Percentiles rank a stretch among this genome's conserved stretches.
phyloP scores from a whole-genome alignment of 768 basidiomycete species.

The Termitomyces sp. region DNA sequence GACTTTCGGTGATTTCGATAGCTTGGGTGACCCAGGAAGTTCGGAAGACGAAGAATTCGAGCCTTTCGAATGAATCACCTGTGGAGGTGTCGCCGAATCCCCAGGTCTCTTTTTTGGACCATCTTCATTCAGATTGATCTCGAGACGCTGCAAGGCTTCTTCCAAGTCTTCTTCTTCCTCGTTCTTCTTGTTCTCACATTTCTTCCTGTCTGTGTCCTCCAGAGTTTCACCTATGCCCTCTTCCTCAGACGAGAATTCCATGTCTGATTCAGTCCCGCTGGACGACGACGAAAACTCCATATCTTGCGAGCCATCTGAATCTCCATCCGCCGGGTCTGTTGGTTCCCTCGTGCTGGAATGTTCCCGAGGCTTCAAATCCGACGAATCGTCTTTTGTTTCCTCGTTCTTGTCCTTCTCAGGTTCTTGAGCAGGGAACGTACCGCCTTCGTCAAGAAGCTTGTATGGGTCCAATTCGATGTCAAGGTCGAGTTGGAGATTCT shows the following conservation, averaged over 20 bases:
- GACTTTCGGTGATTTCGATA: not conserved
- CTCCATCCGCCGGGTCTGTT: not conserved
- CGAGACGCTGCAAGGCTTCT: not conserved
- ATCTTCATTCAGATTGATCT: not conserved
- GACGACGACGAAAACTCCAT: conserved; percentile 8
- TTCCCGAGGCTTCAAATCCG: not conserved
- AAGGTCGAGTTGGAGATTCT: not conserved
- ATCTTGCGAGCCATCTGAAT: conserved; percentile 6
- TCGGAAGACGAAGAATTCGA: not conserved
- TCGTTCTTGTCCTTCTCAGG: not conserved
- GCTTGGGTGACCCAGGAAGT: not conserved
- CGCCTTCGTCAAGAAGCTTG: conserved; percentile 8
- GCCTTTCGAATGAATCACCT: not conserved
- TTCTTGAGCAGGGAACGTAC: conserved; percentile 1
- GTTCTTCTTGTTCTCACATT: not conserved
- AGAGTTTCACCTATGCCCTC: not conserved
- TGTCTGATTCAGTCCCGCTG: conserved; percentile 2
- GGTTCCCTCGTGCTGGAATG: not conserved
- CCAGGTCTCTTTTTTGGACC: not conserved
- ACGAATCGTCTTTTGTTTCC: not conserved
- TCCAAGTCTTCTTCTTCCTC: not conserved
- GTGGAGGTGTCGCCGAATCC: not conserved
- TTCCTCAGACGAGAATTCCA: conserved; percentile 4
- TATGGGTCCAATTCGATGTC: conserved; percentile 4
- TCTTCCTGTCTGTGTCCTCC: too few relatives aligned